These are phyloP conservation scores for Neurospora tetraspora DNA, from an alignment of 495 filamentous ascomycete species.

Conservation along the genomic window DNA sequence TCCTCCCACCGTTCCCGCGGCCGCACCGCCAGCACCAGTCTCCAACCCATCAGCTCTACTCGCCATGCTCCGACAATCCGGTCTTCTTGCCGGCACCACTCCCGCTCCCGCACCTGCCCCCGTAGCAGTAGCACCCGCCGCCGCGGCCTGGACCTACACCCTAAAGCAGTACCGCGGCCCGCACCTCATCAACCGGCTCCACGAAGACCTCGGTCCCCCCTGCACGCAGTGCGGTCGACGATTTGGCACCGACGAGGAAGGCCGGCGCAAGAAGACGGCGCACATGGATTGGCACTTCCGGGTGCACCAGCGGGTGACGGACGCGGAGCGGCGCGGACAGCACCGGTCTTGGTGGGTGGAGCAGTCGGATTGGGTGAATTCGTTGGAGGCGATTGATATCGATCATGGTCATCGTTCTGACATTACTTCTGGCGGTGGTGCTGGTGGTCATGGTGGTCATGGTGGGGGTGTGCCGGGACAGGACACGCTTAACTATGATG, in stretches of 20 bases:
- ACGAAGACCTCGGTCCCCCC: constrained; percentile 69
- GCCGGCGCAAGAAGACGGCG: constrained; percentile 73
- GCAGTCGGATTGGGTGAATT: constrained; percentile 89
- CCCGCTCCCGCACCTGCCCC: constrained; percentile 30
- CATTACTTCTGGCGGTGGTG: neutral
- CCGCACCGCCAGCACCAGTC: neutral
- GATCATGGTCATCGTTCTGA: constrained; percentile 22
- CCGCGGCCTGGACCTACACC: constrained; percentile 29
- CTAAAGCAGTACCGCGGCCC: constrained; percentile 55
- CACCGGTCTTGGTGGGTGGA: constrained; percentile 90
- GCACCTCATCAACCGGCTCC: constrained; percentile 59
- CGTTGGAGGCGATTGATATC: constrained; percentile 62
- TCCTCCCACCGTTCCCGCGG: constrained; percentile 1
- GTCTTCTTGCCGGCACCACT: constrained; percentile 31
- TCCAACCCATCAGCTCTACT: constrained; percentile 34
- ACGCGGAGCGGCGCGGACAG: constrained; percentile 70
- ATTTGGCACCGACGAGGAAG: constrained; percentile 66
- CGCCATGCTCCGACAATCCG: constrained; percentile 38
- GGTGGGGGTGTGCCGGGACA: neutral
- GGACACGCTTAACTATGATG: neutral
- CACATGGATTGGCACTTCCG: constrained; percentile 98
- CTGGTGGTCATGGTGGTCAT: neutral
- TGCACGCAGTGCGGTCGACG: constrained; percentile 88
- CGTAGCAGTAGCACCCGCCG: constrained; percentile 4
- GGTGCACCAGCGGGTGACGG: constrained; percentile 79